These are phyloP conservation scores for Cutaneotrichosporon spelunceum DNA, from an alignment of 1,284 basidiomycete species.

Conservation along the genomic window DNA sequence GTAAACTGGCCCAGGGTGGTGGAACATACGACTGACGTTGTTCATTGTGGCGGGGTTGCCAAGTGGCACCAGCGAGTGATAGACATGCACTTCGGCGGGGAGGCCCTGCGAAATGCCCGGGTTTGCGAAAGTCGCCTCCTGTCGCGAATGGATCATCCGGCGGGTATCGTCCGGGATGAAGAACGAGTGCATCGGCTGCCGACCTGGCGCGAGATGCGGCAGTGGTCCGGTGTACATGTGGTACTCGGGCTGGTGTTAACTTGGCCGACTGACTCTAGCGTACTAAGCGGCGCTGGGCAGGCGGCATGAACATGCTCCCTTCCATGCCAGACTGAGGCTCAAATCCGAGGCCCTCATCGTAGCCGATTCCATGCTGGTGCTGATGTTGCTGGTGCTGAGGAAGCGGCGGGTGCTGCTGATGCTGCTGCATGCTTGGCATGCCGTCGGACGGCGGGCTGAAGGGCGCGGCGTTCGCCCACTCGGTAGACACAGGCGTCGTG, in stretches of 20 bases:
- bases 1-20: conserved; percentile 70
- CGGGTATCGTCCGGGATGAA: conserved; percentile 73
- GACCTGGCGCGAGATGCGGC: conserved; percentile 56
- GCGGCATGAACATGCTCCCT: conserved; percentile 54
- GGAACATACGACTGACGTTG: conserved; percentile 68
- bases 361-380: conserved; percentile 18
- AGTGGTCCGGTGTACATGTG: conserved; percentile 75
- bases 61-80: conserved; percentile 80
- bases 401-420: background rate
- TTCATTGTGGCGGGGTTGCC: conserved; percentile 40
- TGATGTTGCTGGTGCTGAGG: background rate
- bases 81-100: conserved; percentile 85
- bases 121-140: conserved; percentile 64
- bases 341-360: conserved; percentile 29
- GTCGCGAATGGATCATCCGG: conserved; percentile 73
- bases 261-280: conserved; percentile 30
- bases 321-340: conserved; percentile 21
- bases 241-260: conserved; percentile 69
- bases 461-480: conserved; percentile 21
- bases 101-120: conserved; percentile 53
- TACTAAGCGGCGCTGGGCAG: conserved; percentile 64
- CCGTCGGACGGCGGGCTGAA: conserved; percentile 17
- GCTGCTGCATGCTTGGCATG: background rate
- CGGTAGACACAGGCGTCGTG: conserved; percentile 7
- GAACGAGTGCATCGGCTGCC: conserved; percentile 55